A percentile compares a stretch with the other conserved stretches of the same genome.
Conservation (phyloP, 805 yeast species). For the Wickerhamomyces mucosus region DNA sequence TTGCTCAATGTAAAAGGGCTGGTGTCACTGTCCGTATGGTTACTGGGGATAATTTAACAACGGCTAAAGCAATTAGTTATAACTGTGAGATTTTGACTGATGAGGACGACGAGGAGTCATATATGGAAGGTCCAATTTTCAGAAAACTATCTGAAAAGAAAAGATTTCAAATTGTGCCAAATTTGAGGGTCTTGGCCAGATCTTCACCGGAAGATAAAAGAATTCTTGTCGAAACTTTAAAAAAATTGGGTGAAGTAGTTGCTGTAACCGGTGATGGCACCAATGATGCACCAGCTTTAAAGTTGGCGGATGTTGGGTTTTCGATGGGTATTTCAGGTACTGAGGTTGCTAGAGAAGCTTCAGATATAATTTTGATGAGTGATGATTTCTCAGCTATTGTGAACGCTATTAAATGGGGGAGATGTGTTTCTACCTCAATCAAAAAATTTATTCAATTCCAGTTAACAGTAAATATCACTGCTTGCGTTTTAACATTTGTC, state of each 20-base stretch:
- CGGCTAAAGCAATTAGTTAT: constrained; percentile 86
- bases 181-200: constrained; percentile 78
- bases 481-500: constrained; percentile 88
- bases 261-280: constrained; percentile 99
- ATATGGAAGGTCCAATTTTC: constrained; percentile 92
- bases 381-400: constrained; percentile 94
- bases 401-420: constrained; percentile 96
- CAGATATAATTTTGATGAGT: constrained; percentile 85
- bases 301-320: constrained; percentile 95
- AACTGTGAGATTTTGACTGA: constrained; percentile 62
- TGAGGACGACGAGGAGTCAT: constrained; percentile 43
- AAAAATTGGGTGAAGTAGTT: constrained; percentile 80
- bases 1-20: constrained; percentile 73
- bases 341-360: constrained; percentile 97
- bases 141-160: constrained; percentile 53
- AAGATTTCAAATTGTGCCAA: constrained; percentile 55
- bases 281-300: constrained; percentile 96
- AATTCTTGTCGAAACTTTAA: constrained; percentile 71
- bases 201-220: constrained; percentile 95
- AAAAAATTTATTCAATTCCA: constrained; percentile 95
- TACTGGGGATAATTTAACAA: constrained; percentile 88
- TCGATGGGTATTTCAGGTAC: constrained; percentile 99
- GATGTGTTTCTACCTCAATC: constrained; percentile 91
- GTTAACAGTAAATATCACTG: constrained; percentile 91
- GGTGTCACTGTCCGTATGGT: constrained; percentile 97